Evolutionary conservation across 345 rosid species (phyloP).

Genomic region (Eucalyptus decipiens): DNA sequence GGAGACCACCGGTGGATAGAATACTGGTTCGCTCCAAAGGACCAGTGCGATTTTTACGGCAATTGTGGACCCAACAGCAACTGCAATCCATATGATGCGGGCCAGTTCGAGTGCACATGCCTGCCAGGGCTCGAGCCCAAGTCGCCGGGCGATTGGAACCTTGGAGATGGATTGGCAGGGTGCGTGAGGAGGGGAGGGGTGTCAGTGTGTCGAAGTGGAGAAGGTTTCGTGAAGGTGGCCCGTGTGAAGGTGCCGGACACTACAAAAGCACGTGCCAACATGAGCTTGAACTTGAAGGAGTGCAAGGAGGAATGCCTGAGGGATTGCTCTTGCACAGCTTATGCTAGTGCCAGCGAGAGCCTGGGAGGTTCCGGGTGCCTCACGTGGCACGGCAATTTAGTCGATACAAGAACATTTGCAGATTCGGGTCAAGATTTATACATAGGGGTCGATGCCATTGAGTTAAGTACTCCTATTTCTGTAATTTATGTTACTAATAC

Average conservation of each 20-base stretch:
- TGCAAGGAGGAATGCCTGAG: slow-evolving; percentile 26
- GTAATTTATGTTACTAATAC: no score
- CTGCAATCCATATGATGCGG: not conserved
- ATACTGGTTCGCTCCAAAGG: slow-evolving; percentile 33
- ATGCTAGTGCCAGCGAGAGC: slow-evolving; percentile 27
- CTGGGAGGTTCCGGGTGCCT: slow-evolving; percentile 38
- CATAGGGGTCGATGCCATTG: slow-evolving; percentile 26
- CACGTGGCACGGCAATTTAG: slow-evolving; percentile 29
- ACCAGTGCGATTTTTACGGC: slow-evolving; percentile 47
- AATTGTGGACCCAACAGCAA: slow-evolving; percentile 37
- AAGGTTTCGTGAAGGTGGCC: slow-evolving; percentile 39
- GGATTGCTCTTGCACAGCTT: slow-evolving; percentile 51
- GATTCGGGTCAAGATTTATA: slow-evolving; percentile 33
- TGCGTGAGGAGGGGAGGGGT: slow-evolving; percentile 21
- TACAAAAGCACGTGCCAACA: slow-evolving; percentile 9
- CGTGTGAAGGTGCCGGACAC: slow-evolving; percentile 45
- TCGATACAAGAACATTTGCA: slow-evolving; percentile 29
- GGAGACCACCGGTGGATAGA: slow-evolving; percentile 25
- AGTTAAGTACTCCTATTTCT: slow-evolving; percentile 20
- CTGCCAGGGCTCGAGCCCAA: slow-evolving; percentile 58
- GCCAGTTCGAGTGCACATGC: slow-evolving; percentile 32
- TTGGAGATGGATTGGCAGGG: slow-evolving; percentile 37
- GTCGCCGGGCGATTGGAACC: slow-evolving; percentile 19
- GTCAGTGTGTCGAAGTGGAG: slow-evolving; percentile 15
- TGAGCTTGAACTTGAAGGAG: slow-evolving; percentile 20